Conservation (phyloP, 257 asterid species). For the Solanum phureja region DNA sequence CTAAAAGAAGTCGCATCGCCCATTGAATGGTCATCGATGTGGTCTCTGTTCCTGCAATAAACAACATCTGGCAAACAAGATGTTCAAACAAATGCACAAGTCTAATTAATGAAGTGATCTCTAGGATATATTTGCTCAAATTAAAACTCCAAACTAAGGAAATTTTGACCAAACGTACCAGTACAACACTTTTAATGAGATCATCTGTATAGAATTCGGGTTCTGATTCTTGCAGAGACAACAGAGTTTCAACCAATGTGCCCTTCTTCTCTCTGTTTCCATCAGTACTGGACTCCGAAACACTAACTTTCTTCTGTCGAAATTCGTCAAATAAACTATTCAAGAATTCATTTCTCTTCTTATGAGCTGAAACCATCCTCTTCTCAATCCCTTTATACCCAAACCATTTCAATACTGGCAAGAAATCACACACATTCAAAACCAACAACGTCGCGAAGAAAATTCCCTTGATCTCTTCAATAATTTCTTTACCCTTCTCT, state of each 20-base stretch:
- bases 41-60: conserved; percentile 50
- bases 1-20: conserved; percentile 39
- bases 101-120: not conserved
- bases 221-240: conserved; percentile 13
- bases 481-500: conserved; percentile 17
- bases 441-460: conserved; percentile 4
- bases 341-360: conserved; percentile 32
- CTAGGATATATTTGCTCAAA: too few species aligned
- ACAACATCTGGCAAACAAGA: not conserved
- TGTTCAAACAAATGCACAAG: not conserved
- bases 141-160: too few species aligned
- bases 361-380: conserved; percentile 1
- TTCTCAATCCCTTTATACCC: conserved; percentile 48
- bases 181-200: conserved; percentile 13
- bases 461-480: conserved; percentile 10
- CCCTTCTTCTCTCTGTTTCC: not conserved
- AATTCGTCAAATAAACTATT: not conserved
- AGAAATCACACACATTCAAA: conserved; percentile 33
- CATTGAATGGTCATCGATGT: conserved; percentile 24
- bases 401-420: conserved; percentile 45
- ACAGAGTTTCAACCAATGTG: conserved; percentile 16
- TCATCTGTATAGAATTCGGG: conserved; percentile 20
- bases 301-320: not conserved
- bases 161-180: not conserved
- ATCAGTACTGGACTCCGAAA: not conserved